Evolutionary conservation across 306 rosid species (phyloP).

Genomic region (Corylus heterophylla): DNA sequence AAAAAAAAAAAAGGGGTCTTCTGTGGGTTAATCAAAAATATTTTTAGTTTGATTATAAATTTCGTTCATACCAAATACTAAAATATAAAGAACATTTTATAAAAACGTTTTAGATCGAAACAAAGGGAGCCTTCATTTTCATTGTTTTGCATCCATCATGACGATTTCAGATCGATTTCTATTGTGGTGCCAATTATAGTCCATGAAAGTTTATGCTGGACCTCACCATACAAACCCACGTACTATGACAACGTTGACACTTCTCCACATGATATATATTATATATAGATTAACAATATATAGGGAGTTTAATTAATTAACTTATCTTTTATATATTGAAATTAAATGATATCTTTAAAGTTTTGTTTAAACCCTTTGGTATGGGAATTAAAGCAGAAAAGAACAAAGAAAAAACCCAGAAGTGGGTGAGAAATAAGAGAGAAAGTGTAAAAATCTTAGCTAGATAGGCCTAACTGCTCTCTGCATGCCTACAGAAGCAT

Average conservation of each 20-base stretch:
- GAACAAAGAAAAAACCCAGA: background rate
- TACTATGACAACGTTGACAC: background rate
- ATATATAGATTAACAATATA: too few relatives aligned
- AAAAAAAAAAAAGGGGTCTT: too few relatives aligned
- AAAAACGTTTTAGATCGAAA: too few relatives aligned
- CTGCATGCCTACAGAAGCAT: background rate
- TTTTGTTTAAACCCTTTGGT: background rate
- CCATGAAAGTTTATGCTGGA: background rate
- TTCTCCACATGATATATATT: background rate
- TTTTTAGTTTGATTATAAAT: too few relatives aligned
- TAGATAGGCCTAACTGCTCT: too few relatives aligned
- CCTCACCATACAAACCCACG: background rate
- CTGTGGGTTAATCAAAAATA: too few relatives aligned
- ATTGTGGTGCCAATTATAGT: background rate
- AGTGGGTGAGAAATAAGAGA: background rate
- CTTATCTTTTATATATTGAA: too few relatives aligned
- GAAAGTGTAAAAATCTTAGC: background rate
- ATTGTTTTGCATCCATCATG: background rate
- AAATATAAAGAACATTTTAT: too few relatives aligned
- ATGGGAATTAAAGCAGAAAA: background rate
- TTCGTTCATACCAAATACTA: too few relatives aligned
- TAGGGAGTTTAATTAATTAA: too few relatives aligned
- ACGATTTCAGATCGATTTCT: background rate
- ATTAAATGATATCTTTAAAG: background rate
- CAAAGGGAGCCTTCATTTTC: background rate